A percentile compares a stretch with the other conserved stretches of the same genome.
These are phyloP conservation scores for Candida peoriensis DNA, from an alignment of 805 yeast genomes.

Conservation along the genomic window DNA sequence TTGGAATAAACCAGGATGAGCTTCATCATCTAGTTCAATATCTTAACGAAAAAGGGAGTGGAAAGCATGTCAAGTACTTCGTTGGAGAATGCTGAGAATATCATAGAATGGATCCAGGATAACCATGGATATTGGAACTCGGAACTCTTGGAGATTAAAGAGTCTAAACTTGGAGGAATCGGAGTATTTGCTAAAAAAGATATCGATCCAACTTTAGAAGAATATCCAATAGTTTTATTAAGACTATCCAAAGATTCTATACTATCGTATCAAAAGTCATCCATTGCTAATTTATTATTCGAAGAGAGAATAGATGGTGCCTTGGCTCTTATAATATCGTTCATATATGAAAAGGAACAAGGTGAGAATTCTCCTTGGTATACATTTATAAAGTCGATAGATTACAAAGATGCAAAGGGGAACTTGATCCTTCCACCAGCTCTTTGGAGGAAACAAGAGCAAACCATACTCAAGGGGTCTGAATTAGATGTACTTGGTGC, in stretches of 20 bases:
- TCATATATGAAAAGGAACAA: conserved; percentile 61
- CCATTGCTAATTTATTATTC: conserved; percentile 58
- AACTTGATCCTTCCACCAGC: conserved; percentile 50
- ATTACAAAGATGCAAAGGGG: conserved; percentile 25
- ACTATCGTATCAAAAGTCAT: conserved; percentile 53
- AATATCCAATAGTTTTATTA: conserved; percentile 31
- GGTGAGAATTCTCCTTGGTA: conserved; percentile 78
- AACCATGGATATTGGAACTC: conserved; percentile 53
- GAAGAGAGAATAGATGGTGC: conserved; percentile 62
- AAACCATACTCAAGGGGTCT: conserved; percentile 48
- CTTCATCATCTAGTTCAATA: too few relatives aligned
- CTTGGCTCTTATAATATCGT: conserved; percentile 60
- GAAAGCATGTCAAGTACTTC: conserved; percentile 27
- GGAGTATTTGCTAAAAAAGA: conserved; percentile 63
- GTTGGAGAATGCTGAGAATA: conserved; percentile 16
- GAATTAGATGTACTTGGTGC: conserved; percentile 57
- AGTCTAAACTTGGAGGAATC: conserved; percentile 55
- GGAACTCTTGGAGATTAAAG: conserved; percentile 36
- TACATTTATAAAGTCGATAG: conserved; percentile 53
- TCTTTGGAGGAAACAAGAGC: conserved; percentile 54
- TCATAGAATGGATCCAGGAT: conserved; percentile 45
- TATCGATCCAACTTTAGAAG: conserved; percentile 30
- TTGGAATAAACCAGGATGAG: too few relatives aligned
- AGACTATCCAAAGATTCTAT: conserved; percentile 59
- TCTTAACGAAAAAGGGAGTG: not conserved